Percentiles rank a stretch among this genome's conserved stretches.
phyloP scores from a whole-genome alignment of 2,329 filamentous ascomycete genomes.

The Fusarium anthophilum region DNA sequence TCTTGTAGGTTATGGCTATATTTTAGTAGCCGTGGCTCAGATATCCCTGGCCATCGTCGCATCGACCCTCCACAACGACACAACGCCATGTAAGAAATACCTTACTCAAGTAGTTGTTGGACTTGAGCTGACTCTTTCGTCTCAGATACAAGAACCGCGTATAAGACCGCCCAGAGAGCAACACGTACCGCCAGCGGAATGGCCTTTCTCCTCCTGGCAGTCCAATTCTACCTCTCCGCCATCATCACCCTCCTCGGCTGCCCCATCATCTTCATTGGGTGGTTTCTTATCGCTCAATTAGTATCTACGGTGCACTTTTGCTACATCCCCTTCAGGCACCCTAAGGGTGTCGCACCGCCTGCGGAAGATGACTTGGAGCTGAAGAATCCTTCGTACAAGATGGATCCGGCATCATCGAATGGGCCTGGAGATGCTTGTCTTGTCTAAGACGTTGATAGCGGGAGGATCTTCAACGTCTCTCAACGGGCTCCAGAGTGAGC shows the following conservation, averaged over 20 bases:
- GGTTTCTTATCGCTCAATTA: background rate
- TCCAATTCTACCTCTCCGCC: conserved; percentile 1
- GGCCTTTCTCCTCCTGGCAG: background rate
- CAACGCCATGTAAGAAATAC: background rate
- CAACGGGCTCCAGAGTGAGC: background rate
- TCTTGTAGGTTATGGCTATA: background rate
- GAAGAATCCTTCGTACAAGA: background rate
- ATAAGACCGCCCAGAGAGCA: background rate
- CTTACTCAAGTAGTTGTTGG: too few species aligned
- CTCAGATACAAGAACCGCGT: too few species aligned
- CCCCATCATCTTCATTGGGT: background rate
- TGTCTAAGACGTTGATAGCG: background rate
- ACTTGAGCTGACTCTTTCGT: background rate
- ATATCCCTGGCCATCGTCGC: background rate
- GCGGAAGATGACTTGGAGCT: background rate
- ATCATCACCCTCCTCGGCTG: background rate
- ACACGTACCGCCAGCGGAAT: background rate
- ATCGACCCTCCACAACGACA: background rate
- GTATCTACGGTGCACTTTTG: background rate
- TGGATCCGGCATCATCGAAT: background rate
- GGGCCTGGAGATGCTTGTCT: background rate
- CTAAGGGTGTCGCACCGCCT: too few species aligned
- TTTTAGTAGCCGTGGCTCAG: background rate
- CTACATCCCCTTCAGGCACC: background rate
- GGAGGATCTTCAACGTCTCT: background rate